Conservation (phyloP, 2,329 filamentous ascomycete species). For the Hypoxylon sp. region DNA sequence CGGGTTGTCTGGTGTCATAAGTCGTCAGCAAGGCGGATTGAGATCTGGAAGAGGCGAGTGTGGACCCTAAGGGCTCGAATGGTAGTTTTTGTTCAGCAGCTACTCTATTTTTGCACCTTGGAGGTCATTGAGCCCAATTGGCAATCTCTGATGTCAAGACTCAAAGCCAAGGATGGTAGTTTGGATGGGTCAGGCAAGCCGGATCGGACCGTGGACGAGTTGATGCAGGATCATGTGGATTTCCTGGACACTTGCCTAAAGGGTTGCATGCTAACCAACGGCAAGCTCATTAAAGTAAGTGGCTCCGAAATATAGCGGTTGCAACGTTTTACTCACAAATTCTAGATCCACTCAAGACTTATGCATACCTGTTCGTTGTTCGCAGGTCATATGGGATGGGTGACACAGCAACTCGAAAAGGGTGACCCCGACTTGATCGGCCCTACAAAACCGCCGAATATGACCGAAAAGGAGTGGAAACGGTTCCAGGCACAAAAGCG, state of each 20-base stretch:
- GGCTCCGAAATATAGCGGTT: conserved; percentile 24
- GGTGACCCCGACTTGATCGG: conserved; percentile 83
- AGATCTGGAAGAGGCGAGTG: conserved; percentile 92
- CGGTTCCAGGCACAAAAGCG: conserved; percentile 67
- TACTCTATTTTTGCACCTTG: conserved; percentile 95
- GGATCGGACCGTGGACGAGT: conserved; percentile 88
- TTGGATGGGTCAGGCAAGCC: conserved; percentile 59
- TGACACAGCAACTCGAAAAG: conserved; percentile 87
- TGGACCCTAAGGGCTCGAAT: conserved; percentile 94
- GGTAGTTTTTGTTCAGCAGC: conserved; percentile 96
- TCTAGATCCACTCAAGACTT: conserved; percentile 94
- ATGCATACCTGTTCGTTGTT: conserved; percentile 97
- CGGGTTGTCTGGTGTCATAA: conserved; percentile 85
- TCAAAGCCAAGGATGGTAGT: conserved; percentile 73
- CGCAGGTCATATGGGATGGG: conserved; percentile 87
- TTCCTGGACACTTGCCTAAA: conserved; percentile 98
- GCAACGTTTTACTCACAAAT: conserved; percentile 43
- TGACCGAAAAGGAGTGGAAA: conserved; percentile 74
- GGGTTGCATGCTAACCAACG: conserved; percentile 98
- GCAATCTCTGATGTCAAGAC: conserved; percentile 90
- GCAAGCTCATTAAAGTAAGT: conserved; percentile 88
- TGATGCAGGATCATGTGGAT: conserved; percentile 99
- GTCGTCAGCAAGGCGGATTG: conserved; percentile 79
- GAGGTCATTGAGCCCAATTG: conserved; percentile 99
- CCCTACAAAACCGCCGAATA: conserved; percentile 69